Conservation (phyloP, 2,329 filamentous ascomycete genomes). For the Fusarium nisikadoi region DNA sequence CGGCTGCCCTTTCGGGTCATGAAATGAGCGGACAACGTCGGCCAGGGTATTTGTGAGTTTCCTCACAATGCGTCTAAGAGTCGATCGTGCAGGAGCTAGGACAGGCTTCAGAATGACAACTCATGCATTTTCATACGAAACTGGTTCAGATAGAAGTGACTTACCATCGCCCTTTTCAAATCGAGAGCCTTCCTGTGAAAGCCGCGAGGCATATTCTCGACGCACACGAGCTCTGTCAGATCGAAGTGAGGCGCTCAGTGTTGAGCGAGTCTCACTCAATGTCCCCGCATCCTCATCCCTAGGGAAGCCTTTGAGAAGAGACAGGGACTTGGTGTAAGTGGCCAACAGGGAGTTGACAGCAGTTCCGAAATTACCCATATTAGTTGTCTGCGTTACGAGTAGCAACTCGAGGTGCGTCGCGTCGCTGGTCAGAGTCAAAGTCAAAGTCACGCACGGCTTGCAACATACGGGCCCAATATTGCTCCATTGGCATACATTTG, state of each 20-base stretch:
- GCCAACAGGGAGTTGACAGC: conserved; percentile 58
- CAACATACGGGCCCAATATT: conserved; percentile 3
- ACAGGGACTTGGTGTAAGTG: conserved; percentile 59
- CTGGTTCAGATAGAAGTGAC: conserved; percentile 31
- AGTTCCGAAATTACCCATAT: conserved; percentile 54
- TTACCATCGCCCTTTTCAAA: conserved; percentile 62
- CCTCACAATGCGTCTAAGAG: conserved; percentile 55
- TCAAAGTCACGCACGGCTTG: conserved; percentile 16
- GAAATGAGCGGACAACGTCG: conserved; percentile 50
- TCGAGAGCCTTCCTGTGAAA: conserved; percentile 54
- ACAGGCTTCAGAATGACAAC: conserved; percentile 21
- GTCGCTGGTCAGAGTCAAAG: conserved; percentile 2
- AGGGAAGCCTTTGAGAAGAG: conserved; percentile 53
- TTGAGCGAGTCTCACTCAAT: conserved; percentile 38
- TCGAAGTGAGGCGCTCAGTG: conserved; percentile 51
- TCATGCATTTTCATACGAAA: conserved; percentile 13
- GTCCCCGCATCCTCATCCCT: conserved; percentile 31
- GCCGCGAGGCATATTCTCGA: conserved; percentile 54
- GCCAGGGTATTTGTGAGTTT: conserved; percentile 56
- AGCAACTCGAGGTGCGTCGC: not conserved
- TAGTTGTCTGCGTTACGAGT: not conserved
- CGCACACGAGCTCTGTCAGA: conserved; percentile 55
- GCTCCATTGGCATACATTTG: conserved; percentile 11
- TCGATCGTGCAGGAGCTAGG: conserved; percentile 52
- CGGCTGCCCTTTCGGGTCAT: conserved; percentile 46